Evolutionary conservation across 2,329 filamentous ascomycete genomes (phyloP).

Genomic region (Colletotrichum tropicicola): DNA sequence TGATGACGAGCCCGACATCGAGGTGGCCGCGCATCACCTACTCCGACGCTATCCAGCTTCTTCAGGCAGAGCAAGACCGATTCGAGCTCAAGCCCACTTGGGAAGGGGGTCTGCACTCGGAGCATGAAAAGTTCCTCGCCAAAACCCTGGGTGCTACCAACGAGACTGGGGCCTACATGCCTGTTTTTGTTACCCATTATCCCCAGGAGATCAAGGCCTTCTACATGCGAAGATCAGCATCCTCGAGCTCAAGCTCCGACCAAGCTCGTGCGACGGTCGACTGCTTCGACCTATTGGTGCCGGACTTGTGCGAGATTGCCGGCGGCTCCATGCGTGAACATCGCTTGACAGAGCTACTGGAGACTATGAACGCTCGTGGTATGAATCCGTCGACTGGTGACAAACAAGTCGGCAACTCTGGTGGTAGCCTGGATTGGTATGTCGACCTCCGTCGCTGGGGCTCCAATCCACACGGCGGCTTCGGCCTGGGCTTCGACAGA

Average conservation of each 20-base stretch:
- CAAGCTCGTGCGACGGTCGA: slow-evolving; percentile 69
- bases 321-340: slow-evolving; percentile 93
- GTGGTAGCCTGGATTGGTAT: slow-evolving; percentile 77
- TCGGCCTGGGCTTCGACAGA: slow-evolving; percentile 89
- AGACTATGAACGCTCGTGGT: slow-evolving; percentile 76
- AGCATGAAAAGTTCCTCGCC: slow-evolving; percentile 92
- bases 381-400: slow-evolving; percentile 53
- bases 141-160: slow-evolving; percentile 63
- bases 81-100: slow-evolving; percentile 78
- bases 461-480: slow-evolving; percentile 91
- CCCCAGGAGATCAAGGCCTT: slow-evolving; percentile 92
- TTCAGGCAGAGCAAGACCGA: slow-evolving; percentile 66
- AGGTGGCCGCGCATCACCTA: slow-evolving; percentile 88
- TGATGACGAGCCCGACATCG: slow-evolving; percentile 55
- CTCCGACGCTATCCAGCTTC: slow-evolving; percentile 74
- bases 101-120: slow-evolving; percentile 81
- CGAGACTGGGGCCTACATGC: slow-evolving; percentile 60
- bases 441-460: slow-evolving; percentile 88
- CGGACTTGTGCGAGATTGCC: slow-evolving; percentile 85
- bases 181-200: slow-evolving; percentile 93
- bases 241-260: not conserved
- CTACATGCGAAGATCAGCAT: slow-evolving; percentile 62
- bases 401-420: no score
- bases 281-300: slow-evolving; percentile 90
- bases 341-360: slow-evolving; percentile 71